Base-by-base conservation (phyloP, 805 yeast species). In the Wickerhamiella kurtzmanii region DNA sequence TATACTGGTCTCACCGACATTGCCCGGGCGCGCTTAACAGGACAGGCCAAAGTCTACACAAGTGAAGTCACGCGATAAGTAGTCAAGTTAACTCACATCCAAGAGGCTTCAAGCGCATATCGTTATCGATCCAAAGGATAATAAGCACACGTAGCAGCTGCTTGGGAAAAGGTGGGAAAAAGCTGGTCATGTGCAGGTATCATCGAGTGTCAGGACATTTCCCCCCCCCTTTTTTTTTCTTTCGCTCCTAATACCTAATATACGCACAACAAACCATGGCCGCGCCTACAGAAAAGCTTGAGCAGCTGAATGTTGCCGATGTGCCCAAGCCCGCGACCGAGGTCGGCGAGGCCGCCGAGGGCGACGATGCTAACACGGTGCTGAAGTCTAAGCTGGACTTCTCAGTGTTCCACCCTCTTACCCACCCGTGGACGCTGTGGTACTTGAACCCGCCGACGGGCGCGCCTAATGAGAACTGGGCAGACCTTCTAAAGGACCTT, bases 371-470 rank as follows among this genome's bases (percentile, higher is more conserved):
- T 46, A 61, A 61, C 58, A 77, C 83, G 43, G 78, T 77, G 47
- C 73, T 80, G 56, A 73, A 76, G 59, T 70, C 71, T 55, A 69
- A 73, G 22, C 44, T 47, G 19, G 66, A 66, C 53, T 80, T 83
- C 66, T 75, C 73, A 50, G 82, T 80, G 50, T 80, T 80, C 63
- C 98, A 92, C 66, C 96, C 96, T 44, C 78, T 89, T 59, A 81
- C 84, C 68, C 75, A 81, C 61, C 77, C 76, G 66, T 89, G 96
- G 96, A 86, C 97, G 19, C 75, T 89, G 61, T 89, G 98, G 98
- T 92, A 86, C 74, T 84, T 95, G 50, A 87, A 87, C 71, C 97
- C 98, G 51, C 80, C 85, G 51, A 77, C 79, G 50, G 82, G 79
- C 61, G 73, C 71, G 54, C 51, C 54, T 35, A 70, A 71, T 55